Percentiles rank a stretch among this genome's conserved stretches.
phyloP scores from a whole-genome alignment of 1,284 basidiomycete genomes.

The Austropuccinia psidii region DNA sequence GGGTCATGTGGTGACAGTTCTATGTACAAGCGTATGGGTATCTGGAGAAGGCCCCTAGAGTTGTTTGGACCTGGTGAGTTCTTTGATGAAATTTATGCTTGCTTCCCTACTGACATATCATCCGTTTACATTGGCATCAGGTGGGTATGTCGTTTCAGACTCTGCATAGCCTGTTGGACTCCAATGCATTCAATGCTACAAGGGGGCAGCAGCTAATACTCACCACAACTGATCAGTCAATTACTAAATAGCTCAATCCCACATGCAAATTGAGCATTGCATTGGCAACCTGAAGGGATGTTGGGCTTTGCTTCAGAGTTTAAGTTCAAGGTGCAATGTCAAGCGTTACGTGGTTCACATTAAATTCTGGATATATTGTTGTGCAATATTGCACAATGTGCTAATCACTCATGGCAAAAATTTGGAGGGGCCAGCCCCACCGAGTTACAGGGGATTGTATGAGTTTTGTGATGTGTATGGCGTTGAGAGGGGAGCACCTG shows the following conservation, averaged over 20 bases:
- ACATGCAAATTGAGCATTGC: neutral
- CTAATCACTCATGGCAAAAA: too few species aligned
- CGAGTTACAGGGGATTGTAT: too few species aligned
- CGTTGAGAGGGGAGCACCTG: too few species aligned
- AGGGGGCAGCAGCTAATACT: too few species aligned
- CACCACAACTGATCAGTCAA: neutral
- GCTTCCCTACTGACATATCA: neutral
- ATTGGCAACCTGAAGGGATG: neutral
- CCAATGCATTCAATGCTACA: neutral
- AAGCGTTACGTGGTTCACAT: neutral
- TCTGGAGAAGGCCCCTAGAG: too few species aligned
- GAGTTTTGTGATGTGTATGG: too few species aligned
- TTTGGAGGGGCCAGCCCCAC: too few species aligned
- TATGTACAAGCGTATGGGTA: too few species aligned
- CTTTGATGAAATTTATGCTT: too few species aligned
- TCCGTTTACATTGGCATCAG: too few species aligned
- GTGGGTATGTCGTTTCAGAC: neutral
- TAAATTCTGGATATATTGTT: neutral
- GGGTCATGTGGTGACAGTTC: too few species aligned
- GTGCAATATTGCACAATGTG: neutral
- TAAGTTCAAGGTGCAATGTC: neutral
- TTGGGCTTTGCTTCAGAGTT: neutral
- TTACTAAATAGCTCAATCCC: neutral
- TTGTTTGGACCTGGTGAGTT: too few species aligned
- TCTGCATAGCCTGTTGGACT: neutral